Conservation (phyloP, 2,329 filamentous ascomycete species). For the Dothistroma pini region DNA sequence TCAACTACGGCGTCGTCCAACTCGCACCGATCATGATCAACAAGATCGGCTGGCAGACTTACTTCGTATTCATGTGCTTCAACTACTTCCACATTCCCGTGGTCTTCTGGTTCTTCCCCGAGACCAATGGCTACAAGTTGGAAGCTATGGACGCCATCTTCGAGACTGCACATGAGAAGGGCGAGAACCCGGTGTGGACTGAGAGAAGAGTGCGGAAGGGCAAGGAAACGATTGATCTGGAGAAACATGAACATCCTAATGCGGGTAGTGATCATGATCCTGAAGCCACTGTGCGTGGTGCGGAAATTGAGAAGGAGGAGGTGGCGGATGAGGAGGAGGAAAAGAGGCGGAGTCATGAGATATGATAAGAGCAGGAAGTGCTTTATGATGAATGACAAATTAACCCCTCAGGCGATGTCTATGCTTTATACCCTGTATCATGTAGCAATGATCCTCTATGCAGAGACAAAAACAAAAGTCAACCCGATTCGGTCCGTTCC, state of each 20-base stretch:
- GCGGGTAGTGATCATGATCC: slow-evolving; percentile 13
- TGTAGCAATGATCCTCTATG: neutral
- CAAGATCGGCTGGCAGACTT: slow-evolving; percentile 48
- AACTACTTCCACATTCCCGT: slow-evolving; percentile 18
- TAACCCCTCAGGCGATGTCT: neutral
- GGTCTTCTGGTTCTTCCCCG: slow-evolving; percentile 22
- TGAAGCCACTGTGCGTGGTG: slow-evolving; percentile 14
- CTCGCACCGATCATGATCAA: slow-evolving; percentile 47
- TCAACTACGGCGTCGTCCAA: slow-evolving; percentile 23
- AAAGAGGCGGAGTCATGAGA: neutral
- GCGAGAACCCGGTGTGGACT: slow-evolving; percentile 30
- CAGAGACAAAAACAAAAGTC: neutral
- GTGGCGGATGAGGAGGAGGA: slow-evolving; percentile 8
- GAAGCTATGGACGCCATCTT: slow-evolving; percentile 30
- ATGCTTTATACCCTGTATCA: slow-evolving; percentile 2
- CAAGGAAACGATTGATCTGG: slow-evolving; percentile 21
- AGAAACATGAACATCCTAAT: slow-evolving; percentile 13
- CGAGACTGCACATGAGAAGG: slow-evolving; percentile 27
- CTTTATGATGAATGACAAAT: neutral
- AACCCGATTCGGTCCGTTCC: too few relatives aligned
- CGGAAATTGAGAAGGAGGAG: slow-evolving; percentile 19
- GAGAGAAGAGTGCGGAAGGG: slow-evolving; percentile 25
- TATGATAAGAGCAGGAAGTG: neutral
- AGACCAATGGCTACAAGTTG: slow-evolving; percentile 26
- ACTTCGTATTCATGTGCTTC: slow-evolving; percentile 47